A percentile compares a stretch with the other conserved stretches of the same genome.
phyloP scores from a whole-genome alignment of 495 filamentous ascomycete species.

The Articulospora tetracladia region DNA sequence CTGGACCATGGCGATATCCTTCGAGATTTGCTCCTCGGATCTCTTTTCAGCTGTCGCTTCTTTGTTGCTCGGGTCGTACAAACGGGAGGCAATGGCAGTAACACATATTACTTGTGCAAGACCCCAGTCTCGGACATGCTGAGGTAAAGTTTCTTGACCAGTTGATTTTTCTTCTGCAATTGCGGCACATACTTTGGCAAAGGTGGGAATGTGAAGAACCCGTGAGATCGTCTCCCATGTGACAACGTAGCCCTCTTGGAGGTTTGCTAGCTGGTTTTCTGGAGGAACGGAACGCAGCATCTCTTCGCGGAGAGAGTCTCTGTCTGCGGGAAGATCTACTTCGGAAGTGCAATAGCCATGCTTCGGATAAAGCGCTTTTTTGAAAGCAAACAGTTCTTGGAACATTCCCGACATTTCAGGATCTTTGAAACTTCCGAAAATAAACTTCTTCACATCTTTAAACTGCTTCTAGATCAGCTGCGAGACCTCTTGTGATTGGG shows the following conservation, averaged over 20 bases:
- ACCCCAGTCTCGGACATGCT: slow-evolving; percentile 4
- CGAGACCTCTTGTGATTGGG: neutral
- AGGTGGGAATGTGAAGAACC: slow-evolving; percentile 18
- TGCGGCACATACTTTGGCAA: slow-evolving; percentile 7
- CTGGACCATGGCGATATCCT: slow-evolving; percentile 6
- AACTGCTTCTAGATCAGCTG: slow-evolving; percentile 10
- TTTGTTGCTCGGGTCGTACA: slow-evolving; percentile 4
- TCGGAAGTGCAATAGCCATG: neutral
- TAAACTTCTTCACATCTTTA: slow-evolving; percentile 17
- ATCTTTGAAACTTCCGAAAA: slow-evolving; percentile 11
- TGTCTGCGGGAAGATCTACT: neutral
- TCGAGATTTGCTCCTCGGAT: slow-evolving; percentile 12
- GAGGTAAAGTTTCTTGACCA: neutral
- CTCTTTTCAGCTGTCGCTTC: neutral
- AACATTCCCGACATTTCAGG: slow-evolving; percentile 3
- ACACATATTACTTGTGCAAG: slow-evolving; percentile 17
- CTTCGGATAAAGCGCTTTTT: slow-evolving; percentile 10
- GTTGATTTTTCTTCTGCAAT: neutral
- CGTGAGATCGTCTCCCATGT: slow-evolving; percentile 16
- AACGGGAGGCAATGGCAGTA: slow-evolving; percentile 7
- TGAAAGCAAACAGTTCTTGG: slow-evolving; percentile 13
- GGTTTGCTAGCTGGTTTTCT: neutral
- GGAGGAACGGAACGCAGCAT: slow-evolving; percentile 12
- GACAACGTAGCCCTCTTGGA: slow-evolving; percentile 3
- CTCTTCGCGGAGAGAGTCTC: neutral